Base-by-base conservation (phyloP, 345 rosid genomes). In the Tarenaya hassleriana region DNA sequence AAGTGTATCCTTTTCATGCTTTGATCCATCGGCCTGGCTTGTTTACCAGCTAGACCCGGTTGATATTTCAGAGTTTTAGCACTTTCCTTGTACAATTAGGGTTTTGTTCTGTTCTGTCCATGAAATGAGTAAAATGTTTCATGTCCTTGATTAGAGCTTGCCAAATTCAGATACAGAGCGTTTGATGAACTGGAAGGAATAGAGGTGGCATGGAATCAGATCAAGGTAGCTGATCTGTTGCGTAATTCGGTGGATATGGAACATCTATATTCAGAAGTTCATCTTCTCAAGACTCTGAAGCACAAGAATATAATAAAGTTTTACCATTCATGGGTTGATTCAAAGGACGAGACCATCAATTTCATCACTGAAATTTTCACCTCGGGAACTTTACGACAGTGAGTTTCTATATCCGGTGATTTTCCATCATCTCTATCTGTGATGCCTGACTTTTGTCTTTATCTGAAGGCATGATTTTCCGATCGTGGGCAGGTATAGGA, bases 171-270 rank as follows among this genome's bases (percentile, higher is more conserved):
- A 71, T 92, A 92, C 41, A 83, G 78, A 62, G 98, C 88, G 35
- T 92, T 92, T 74, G 98, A 92, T 74, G 89, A 85, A 47, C 66
- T 74, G 40, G 89, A 88, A 82, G 98, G 98, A 39, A 83, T 92
- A 46, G 98, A 92, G 71, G 97, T 92, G 43, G 98, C 98, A 34
- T 92, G 98, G 97, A 92, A 88, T 72, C 98, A 92, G 75, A 75
- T 83, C 15, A 78, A 80, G 72, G 72, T 92, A 40, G 72, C 77
- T 11, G 97, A 92, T 70, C 78, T 82, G 47, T 64, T 88, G 59
- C 92, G 82, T 18, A 79, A 90, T 37, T 77, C 95, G 3, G 94
- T 81, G 40, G 95, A 85, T 76, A 69, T 88, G 50, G 99, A 85
- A 64, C 84, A 84, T 60, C 77, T 88, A 39, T 81, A 92, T 65